Percentiles rank a stretch among this genome's conserved stretches.
These are phyloP conservation scores for Prunus yedoensis DNA, from an alignment of 331 rosid genomes.

Conservation along the genomic window DNA sequence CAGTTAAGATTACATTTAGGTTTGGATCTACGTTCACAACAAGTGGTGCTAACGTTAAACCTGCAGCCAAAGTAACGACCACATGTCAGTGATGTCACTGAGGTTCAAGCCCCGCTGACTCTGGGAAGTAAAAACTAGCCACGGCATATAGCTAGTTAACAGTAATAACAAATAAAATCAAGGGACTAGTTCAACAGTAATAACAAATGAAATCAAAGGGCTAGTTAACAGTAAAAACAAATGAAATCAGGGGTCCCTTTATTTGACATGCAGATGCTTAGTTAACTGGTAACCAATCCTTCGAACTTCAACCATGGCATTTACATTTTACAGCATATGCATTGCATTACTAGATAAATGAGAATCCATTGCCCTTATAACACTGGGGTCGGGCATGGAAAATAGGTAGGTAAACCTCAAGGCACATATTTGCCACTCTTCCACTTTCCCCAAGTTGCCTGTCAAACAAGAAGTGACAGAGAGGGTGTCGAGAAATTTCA, in stretches of 20 bases:
- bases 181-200: not conserved
- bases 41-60: constrained; percentile 91
- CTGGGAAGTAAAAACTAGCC: not conserved
- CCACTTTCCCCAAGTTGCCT: not conserved
- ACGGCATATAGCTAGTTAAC: not conserved
- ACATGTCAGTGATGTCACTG: not conserved
- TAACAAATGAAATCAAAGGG: not conserved
- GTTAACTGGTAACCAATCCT: not conserved
- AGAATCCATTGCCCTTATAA: not conserved
- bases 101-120: not conserved
- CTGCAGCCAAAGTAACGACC: constrained; percentile 42
- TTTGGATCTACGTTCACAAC: constrained; percentile 87
- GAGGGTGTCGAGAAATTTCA: not conserved
- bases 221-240: not conserved
- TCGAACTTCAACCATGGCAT: not conserved
- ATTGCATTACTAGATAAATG: not conserved
- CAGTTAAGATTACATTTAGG: constrained; percentile 83
- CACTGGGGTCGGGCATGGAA: not conserved
- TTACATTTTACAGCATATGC: not conserved
- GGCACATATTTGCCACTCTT: not conserved
- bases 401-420: not conserved
- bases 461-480: not conserved
- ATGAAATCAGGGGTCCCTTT: not conserved
- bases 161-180: not conserved
- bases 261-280: not conserved